Percentiles rank a stretch among this genome's conserved stretches.
Conservation (phyloP, 352 stramenopile genomes). For the Phytopythium vexans region DNA sequence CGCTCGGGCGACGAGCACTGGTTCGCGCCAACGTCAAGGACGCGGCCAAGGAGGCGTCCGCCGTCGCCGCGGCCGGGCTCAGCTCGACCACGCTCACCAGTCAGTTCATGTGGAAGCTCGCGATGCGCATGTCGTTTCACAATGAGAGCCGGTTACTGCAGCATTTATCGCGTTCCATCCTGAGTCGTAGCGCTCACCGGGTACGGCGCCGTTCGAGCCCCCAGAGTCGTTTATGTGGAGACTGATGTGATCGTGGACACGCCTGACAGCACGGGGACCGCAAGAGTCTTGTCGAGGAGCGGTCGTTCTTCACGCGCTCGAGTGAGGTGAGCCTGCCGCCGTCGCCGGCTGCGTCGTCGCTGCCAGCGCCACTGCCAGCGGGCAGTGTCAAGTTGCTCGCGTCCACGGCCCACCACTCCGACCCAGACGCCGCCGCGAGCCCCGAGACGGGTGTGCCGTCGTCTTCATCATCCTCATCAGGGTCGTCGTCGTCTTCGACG, state of each 20-base stretch:
- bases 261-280: conserved; percentile 1
- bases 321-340: neutral
- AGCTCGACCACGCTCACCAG: conserved; percentile 33
- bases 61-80: conserved; percentile 4
- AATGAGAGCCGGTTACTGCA: conserved; percentile 64
- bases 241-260: neutral
- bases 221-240: neutral
- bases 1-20: conserved; percentile 15
- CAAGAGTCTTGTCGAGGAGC: conserved; percentile 7
- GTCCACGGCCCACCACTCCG: neutral
- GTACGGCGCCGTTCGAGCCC: conserved; percentile 13
- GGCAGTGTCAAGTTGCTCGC: neutral
- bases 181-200: conserved; percentile 51
- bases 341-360: conserved; percentile 2
- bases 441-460: conserved; percentile 21
- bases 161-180: conserved; percentile 65
- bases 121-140: conserved; percentile 61
- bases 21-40: conserved; percentile 25
- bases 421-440: conserved; percentile 19
- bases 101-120: conserved; percentile 63
- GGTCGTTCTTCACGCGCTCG: conserved; percentile 5
- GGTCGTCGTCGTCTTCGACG: conserved; percentile 9
- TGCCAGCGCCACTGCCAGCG: neutral
- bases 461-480: conserved; percentile 5
- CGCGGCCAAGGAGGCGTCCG: conserved; percentile 18